Evolutionary conservation across 2,329 filamentous ascomycete genomes (phyloP).

Genomic region (Sclerotinia minor): DNA sequence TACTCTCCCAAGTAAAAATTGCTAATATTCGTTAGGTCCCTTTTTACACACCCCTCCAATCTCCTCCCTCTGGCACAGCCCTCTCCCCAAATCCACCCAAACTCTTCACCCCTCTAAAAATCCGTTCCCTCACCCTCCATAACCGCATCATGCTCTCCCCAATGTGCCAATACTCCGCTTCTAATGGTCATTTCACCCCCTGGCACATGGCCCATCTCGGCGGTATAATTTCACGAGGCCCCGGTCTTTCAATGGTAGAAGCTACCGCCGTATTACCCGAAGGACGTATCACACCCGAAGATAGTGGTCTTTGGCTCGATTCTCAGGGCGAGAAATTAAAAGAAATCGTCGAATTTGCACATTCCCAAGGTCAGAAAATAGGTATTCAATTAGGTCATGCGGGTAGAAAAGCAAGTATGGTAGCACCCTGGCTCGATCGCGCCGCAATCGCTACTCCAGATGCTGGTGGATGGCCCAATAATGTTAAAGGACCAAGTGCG

Average conservation of each 20-base stretch:
- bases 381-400: conserved; percentile 83
- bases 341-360: conserved; percentile 73
- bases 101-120: conserved; percentile 46
- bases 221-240: conserved; percentile 73
- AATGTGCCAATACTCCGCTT: conserved; percentile 66
- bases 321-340: conserved; percentile 69
- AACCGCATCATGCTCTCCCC: conserved; percentile 66
- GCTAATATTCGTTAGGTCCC: conserved; percentile 31
- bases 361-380: conserved; percentile 74
- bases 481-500: conserved; percentile 53
- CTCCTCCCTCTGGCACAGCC: conserved; percentile 48
- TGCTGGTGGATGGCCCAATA: conserved; percentile 57
- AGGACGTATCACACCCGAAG: conserved; percentile 80
- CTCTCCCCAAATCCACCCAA: conserved; percentile 50
- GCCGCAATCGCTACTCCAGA: conserved; percentile 54
- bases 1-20: background rate
- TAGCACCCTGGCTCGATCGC: conserved; percentile 62
- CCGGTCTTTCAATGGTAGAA: conserved; percentile 73
- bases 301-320: conserved; percentile 81
- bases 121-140: conserved; percentile 56
- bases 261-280: conserved; percentile 73
- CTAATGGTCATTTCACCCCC: conserved; percentile 72
- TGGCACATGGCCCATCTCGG: conserved; percentile 84
- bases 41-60: conserved; percentile 52
- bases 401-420: conserved; percentile 65